These are phyloP conservation scores for Trichoderma hamatum DNA, from an alignment of 2,329 filamentous ascomycete genomes.

Conservation along the genomic window DNA sequence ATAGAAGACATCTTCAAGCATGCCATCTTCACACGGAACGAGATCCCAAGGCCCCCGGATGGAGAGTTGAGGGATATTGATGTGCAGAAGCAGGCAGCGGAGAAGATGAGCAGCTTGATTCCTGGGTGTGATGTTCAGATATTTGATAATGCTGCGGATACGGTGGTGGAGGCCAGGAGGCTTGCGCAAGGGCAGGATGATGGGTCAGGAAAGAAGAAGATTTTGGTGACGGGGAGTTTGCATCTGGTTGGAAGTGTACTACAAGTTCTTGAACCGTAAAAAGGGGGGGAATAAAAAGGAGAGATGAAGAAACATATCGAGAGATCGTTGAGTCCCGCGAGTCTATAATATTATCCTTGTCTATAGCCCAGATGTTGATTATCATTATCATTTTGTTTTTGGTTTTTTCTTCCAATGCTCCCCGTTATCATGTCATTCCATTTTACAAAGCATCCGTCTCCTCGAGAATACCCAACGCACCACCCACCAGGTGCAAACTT, in stretches of 20 bases:
- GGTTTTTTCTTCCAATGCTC: neutral
- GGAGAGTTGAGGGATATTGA: conserved; percentile 51
- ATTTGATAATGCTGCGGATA: conserved; percentile 71
- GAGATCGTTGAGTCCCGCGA: neutral
- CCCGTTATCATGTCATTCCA: neutral
- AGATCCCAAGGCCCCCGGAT: conserved; percentile 35
- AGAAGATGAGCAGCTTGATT: conserved; percentile 61
- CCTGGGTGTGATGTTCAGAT: conserved; percentile 51
- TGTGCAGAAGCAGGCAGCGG: conserved; percentile 70
- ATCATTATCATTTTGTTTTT: neutral
- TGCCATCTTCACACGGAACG: conserved; percentile 82
- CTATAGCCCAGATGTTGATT: conserved; percentile 1
- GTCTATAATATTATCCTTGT: neutral
- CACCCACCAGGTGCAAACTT: conserved; percentile 65
- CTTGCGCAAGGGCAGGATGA: conserved; percentile 41
- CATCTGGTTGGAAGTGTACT: conserved; percentile 81
- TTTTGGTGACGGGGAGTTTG: conserved; percentile 80
- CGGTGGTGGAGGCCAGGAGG: conserved; percentile 60
- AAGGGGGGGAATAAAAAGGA: too few relatives aligned
- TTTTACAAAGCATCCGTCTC: conserved; percentile 47
- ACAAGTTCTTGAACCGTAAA: conserved; percentile 64
- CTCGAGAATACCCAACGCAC: conserved; percentile 54
- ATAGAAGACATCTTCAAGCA: conserved; percentile 61
- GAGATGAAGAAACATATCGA: neutral
- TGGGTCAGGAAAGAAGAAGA: conserved; percentile 48